Conservation (phyloP, 106 monocot species). For the Dioscorea zingiberensis region DNA sequence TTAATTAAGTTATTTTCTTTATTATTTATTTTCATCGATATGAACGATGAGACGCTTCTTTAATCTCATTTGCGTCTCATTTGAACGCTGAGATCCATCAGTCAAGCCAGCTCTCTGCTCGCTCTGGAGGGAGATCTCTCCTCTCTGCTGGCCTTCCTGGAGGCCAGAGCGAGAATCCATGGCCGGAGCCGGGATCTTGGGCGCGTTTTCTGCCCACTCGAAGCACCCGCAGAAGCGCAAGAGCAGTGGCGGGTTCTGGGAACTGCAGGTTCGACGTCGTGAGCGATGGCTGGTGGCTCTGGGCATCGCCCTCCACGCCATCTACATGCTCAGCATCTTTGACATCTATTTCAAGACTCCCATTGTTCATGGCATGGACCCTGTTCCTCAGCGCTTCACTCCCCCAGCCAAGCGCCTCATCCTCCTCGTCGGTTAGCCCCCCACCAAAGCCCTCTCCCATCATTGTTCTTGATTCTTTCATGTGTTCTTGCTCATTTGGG, state of each 20-base stretch:
- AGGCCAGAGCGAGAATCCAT: slow-evolving; percentile 4
- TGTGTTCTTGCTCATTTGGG: neutral
- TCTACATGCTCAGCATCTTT: slow-evolving; percentile 97
- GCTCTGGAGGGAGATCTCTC: neutral
- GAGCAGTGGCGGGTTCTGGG: slow-evolving; percentile 8
- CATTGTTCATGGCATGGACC: slow-evolving; percentile 85
- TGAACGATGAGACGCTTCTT: too few relatives aligned
- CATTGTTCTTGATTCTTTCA: neutral
- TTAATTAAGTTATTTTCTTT: too few relatives aligned
- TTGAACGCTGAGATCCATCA: neutral
- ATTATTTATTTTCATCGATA: too few relatives aligned
- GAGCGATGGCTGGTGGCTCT: slow-evolving; percentile 75
- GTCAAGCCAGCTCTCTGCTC: neutral
- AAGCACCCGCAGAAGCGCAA: neutral
- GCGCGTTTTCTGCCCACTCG: neutral
- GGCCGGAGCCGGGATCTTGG: slow-evolving; percentile 19
- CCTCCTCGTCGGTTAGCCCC: slow-evolving; percentile 58
- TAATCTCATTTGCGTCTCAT: neutral
- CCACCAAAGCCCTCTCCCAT: neutral
- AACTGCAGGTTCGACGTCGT: slow-evolving; percentile 34
- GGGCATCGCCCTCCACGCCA: slow-evolving; percentile 79
- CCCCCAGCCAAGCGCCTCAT: slow-evolving; percentile 90
- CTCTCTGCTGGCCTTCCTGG: neutral
- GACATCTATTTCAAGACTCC: slow-evolving; percentile 98
- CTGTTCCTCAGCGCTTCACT: slow-evolving; percentile 58